phyloP scores from a whole-genome alignment of 306 rosid species.

The Begonia peltatifolia region DNA sequence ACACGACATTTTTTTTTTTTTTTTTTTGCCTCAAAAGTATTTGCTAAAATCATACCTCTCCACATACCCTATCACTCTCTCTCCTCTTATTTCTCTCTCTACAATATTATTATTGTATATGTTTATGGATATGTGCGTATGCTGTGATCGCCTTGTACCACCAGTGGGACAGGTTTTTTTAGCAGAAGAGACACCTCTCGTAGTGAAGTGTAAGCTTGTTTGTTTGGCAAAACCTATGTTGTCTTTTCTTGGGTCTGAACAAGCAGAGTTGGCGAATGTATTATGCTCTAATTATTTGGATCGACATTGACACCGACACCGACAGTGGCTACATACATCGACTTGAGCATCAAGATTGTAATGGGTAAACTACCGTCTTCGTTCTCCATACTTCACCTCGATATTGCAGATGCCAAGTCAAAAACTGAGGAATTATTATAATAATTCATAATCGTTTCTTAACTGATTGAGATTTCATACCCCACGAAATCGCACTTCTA shows the following conservation, averaged over 20 bases:
- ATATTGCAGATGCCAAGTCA: slow-evolving; percentile 4
- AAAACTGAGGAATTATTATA: slow-evolving; percentile 1
- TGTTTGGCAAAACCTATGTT: background rate
- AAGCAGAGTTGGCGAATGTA: no score
- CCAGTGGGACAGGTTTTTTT: background rate
- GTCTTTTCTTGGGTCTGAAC: background rate
- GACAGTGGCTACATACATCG: no score
- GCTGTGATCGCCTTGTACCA: background rate
- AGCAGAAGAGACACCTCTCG: background rate
- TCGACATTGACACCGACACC: no score
- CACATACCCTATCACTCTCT: background rate
- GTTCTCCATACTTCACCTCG: background rate
- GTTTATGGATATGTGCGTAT: background rate
- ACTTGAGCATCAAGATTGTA: slow-evolving; percentile 2
- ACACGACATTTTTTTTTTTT: slow-evolving; percentile 12
- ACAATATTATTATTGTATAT: background rate
- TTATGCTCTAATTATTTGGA: no score
- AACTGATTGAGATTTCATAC: slow-evolving; percentile 55
- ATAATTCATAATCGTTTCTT: slow-evolving; percentile 29
- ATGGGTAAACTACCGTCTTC: slow-evolving; percentile 1
- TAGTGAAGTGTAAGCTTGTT: background rate
- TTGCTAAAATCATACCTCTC: background rate
- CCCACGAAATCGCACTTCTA: slow-evolving; percentile 53
- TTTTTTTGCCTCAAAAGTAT: background rate
- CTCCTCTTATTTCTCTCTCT: background rate